Percentiles rank a stretch among this genome's conserved stretches.
phyloP scores from a whole-genome alignment of 345 rosid genomes.

The Salix dunnii region DNA sequence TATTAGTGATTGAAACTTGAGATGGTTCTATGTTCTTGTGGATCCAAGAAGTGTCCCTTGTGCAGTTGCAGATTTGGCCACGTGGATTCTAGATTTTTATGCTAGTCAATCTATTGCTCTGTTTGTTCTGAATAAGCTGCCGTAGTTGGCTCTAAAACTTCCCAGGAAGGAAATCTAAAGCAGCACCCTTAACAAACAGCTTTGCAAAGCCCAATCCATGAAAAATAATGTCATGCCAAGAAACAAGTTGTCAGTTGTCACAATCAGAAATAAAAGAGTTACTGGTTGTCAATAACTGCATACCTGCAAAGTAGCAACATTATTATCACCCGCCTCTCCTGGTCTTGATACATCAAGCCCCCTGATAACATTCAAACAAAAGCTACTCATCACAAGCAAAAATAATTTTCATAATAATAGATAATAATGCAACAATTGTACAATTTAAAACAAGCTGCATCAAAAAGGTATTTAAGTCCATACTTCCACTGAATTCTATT shows the following conservation, averaged over 20 bases:
- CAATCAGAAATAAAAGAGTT: neutral
- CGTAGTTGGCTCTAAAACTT: neutral
- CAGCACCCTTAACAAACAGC: neutral
- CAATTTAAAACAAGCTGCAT: neutral
- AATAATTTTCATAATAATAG: neutral
- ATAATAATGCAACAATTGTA: neutral
- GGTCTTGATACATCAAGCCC: constrained; percentile 88
- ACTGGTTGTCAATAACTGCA: neutral
- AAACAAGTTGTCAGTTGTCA: constrained; percentile 9
- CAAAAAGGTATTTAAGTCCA: constrained; percentile 14
- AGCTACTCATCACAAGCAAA: constrained; percentile 17
- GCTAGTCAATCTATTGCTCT: neutral
- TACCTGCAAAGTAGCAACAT: constrained; percentile 81
- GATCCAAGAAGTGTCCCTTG: neutral
- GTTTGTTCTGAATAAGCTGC: neutral
- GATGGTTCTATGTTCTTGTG: neutral
- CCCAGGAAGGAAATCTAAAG: neutral
- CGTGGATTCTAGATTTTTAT: neutral
- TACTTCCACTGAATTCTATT: constrained; percentile 99
- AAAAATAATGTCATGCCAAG: neutral
- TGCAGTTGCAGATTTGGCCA: neutral
- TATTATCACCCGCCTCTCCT: constrained; percentile 70
- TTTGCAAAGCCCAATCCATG: neutral
- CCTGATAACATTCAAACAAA: constrained; percentile 40
- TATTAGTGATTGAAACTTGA: neutral